These are phyloP conservation scores for Roridomyces roridus DNA, from an alignment of 768 basidiomycete species.

Conservation along the genomic window DNA sequence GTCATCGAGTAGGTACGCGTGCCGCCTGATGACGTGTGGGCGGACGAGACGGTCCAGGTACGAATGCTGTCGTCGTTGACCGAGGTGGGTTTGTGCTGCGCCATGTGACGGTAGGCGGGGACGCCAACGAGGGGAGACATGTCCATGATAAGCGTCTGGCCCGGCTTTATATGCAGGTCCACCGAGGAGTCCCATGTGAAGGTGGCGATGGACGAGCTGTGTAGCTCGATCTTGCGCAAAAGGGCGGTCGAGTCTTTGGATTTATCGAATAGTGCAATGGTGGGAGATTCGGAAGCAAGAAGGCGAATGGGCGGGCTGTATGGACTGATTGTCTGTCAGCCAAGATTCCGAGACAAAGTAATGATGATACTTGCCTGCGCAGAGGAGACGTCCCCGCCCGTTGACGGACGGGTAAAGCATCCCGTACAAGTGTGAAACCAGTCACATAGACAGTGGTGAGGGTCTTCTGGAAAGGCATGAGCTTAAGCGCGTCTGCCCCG, in stretches of 20 bases:
- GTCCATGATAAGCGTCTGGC: constrained; percentile 63
- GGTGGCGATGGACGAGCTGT: constrained; percentile 56
- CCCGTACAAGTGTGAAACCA: constrained; percentile 57
- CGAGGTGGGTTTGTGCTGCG: constrained; percentile 45
- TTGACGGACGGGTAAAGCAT: constrained; percentile 62
- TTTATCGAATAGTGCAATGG: constrained; percentile 34
- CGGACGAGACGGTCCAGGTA: constrained; percentile 66
- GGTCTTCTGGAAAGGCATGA: constrained; percentile 63
- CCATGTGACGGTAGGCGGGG: constrained; percentile 58
- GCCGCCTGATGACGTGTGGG: constrained; percentile 17
- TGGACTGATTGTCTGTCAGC: constrained; percentile 41
- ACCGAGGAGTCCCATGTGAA: constrained; percentile 53
- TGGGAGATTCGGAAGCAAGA: constrained; percentile 52
- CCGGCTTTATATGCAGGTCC: constrained; percentile 43
- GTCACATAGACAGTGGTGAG: constrained; percentile 56
- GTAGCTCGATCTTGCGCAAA: constrained; percentile 48
- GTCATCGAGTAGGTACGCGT: constrained; percentile 50
- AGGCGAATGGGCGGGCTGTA: constrained; percentile 65
- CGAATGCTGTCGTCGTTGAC: constrained; percentile 69
- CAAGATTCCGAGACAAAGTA: constrained; percentile 4
- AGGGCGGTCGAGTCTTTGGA: constrained; percentile 35
- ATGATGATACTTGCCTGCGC: constrained; percentile 24
- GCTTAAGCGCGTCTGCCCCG: constrained; percentile 49
- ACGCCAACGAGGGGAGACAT: constrained; percentile 56
- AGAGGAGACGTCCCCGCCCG: constrained; percentile 33